phyloP scores from a whole-genome alignment of 805 yeast species.

The Ascoidea tarda region DNA sequence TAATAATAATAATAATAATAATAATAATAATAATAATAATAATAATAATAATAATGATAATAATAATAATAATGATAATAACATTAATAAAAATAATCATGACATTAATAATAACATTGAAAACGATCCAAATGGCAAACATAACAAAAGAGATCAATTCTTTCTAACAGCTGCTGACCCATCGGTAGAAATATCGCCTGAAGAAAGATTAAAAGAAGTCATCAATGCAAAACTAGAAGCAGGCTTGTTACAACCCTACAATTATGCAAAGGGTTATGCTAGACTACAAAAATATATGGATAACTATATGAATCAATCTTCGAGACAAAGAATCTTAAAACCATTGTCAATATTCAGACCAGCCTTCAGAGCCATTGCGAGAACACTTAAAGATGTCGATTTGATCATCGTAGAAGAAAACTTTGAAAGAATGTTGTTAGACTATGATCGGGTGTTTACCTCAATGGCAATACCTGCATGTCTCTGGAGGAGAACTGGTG shows the following conservation, averaged over 20 bases:
- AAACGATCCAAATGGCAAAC: not conserved
- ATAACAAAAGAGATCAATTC: slow-evolving; percentile 52
- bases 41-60: not conserved
- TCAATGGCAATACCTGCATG: slow-evolving; percentile 86
- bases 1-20: not conserved
- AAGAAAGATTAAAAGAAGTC: slow-evolving; percentile 80
- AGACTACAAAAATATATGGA: slow-evolving; percentile 83
- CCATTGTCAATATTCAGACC: slow-evolving; percentile 80
- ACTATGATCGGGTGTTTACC: slow-evolving; percentile 71
- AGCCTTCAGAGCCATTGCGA: slow-evolving; percentile 80
- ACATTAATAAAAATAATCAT: not conserved
- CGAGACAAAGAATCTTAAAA: slow-evolving; percentile 70
- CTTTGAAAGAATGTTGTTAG: slow-evolving; percentile 79
- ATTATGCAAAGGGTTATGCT: slow-evolving; percentile 86
- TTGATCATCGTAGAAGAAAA: slow-evolving; percentile 90
- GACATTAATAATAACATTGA: not conserved
- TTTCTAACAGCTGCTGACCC: slow-evolving; percentile 95
- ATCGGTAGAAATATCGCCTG: slow-evolving; percentile 82
- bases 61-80: not conserved
- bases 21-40: not conserved
- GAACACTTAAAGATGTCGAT: slow-evolving; percentile 76
- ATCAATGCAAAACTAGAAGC: slow-evolving; percentile 92
- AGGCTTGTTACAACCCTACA: slow-evolving; percentile 79
- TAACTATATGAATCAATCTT: slow-evolving; percentile 68
- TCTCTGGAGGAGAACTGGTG: slow-evolving; percentile 92